Evolutionary conservation across 2,329 filamentous ascomycete genomes (phyloP).

Genomic region (Xylariaceae sp.): DNA sequence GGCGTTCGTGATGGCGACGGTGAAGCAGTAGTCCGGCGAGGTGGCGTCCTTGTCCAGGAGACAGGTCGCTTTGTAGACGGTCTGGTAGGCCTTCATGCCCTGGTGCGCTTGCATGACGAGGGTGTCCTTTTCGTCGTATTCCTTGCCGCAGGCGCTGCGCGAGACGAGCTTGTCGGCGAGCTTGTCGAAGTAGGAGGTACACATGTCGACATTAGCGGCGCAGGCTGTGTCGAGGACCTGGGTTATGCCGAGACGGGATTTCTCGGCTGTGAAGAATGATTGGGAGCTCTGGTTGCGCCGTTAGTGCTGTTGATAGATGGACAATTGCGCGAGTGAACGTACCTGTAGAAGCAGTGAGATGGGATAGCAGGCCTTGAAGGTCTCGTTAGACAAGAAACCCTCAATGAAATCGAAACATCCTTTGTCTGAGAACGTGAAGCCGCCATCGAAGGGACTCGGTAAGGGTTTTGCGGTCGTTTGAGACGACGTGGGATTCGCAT

Average conservation of each 20-base stretch:
- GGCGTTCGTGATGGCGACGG: slow-evolving; percentile 73
- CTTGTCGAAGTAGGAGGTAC: slow-evolving; percentile 57
- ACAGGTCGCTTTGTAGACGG: slow-evolving; percentile 76
- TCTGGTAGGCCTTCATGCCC: slow-evolving; percentile 70
- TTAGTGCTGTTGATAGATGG: slow-evolving; percentile 3
- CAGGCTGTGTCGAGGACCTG: slow-evolving; percentile 77
- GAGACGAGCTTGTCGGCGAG: slow-evolving; percentile 62
- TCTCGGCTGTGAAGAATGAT: slow-evolving; percentile 75
- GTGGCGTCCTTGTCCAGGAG: slow-evolving; percentile 59
- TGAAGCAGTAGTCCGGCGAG: slow-evolving; percentile 71
- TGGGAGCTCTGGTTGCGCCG: slow-evolving; percentile 60
- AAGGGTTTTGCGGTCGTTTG: slow-evolving; percentile 39
- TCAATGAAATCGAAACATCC: slow-evolving; percentile 65
- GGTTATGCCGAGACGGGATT: slow-evolving; percentile 66
- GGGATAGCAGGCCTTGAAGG: slow-evolving; percentile 71
- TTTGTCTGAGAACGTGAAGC: slow-evolving; percentile 55
- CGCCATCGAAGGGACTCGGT: slow-evolving; percentile 63
- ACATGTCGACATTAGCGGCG: slow-evolving; percentile 58
- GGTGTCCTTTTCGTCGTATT: slow-evolving; percentile 62
- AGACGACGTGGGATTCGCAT: slow-evolving; percentile 23
- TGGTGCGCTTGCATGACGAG: slow-evolving; percentile 69
- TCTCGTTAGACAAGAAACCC: slow-evolving; percentile 57
- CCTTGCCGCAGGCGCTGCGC: slow-evolving; percentile 61
- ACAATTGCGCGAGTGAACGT: slow-evolving; percentile 28
- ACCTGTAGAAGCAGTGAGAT: slow-evolving; percentile 80